phyloP scores from a whole-genome alignment of 1,139 yeast species.

The Hyphopichia buzzinii region DNA sequence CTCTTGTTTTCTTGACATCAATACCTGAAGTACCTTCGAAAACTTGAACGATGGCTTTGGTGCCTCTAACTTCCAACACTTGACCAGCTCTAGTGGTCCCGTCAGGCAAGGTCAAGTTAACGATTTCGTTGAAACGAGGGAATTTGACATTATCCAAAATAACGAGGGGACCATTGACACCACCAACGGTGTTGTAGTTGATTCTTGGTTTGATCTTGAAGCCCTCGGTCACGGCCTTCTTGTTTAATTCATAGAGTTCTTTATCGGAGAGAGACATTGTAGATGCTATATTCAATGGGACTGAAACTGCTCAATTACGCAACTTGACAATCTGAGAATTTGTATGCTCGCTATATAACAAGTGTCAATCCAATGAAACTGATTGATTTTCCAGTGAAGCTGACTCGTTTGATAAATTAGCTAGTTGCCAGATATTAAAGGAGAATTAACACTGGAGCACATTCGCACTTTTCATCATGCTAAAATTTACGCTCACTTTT shows the following conservation, averaged over 20 bases:
- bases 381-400: neutral
- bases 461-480: neutral
- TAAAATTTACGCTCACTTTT: neutral
- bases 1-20: slow-evolving; percentile 95
- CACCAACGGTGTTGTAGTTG: slow-evolving; percentile 93
- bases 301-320: no score
- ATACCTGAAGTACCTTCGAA: slow-evolving; percentile 98
- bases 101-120: slow-evolving; percentile 92
- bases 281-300: no score
- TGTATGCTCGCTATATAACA: neutral
- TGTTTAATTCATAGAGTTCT: slow-evolving; percentile 74
- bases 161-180: slow-evolving; percentile 97
- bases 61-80: slow-evolving; percentile 95
- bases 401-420: neutral
- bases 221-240: slow-evolving; percentile 88
- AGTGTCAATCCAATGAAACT: neutral
- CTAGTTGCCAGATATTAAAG: neutral
- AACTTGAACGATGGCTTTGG: slow-evolving; percentile 96
- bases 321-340: no score
- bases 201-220: slow-evolving; percentile 87
- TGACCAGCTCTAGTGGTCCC: slow-evolving; percentile 95
- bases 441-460: neutral
- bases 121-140: slow-evolving; percentile 96
- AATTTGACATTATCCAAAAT: slow-evolving; percentile 94
- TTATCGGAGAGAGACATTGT: slow-evolving; percentile 49